A percentile compares a stretch with the other conserved stretches of the same genome.
These are phyloP conservation scores for Cynanchum wilfordii DNA, from an alignment of 257 asterid genomes.

Conservation along the genomic window DNA sequence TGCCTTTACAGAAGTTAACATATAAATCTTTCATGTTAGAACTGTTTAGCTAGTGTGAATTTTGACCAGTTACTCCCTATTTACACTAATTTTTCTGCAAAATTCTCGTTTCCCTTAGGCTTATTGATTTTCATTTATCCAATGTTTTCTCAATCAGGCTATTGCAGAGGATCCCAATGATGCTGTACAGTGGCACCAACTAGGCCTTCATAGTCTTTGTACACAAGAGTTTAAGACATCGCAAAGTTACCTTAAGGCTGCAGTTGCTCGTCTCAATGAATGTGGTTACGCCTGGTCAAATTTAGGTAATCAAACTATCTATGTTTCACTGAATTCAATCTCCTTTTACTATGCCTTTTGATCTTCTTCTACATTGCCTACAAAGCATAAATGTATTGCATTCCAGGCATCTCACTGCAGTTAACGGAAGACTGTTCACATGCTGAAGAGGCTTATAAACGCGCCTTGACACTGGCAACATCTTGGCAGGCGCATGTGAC, in stretches of 20 bases:
- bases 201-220: constrained; percentile 86
- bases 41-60: neutral
- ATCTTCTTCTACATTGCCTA: constrained; percentile 3
- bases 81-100: neutral
- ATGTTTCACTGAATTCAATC: neutral
- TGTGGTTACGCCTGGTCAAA: constrained; percentile 93
- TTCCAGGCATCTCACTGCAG: constrained; percentile 74
- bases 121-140: neutral
- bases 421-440: constrained; percentile 58
- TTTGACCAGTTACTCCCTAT: neutral
- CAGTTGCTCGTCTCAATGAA: constrained; percentile 64
- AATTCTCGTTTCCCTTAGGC: neutral
- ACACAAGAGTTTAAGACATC: constrained; percentile 80
- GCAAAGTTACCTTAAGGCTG: constrained; percentile 75
- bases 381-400: constrained; percentile 10
- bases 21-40: neutral
- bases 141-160: constrained; percentile 42
- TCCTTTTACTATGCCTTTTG: neutral
- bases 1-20: neutral
- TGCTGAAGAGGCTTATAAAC: constrained; percentile 83
- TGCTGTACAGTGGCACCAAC: constrained; percentile 97
- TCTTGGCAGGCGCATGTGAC: constrained; percentile 69
- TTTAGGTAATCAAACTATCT: constrained; percentile 52
- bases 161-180: constrained; percentile 89
- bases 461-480: constrained; percentile 64